Base-by-base conservation (phyloP, 2,329 filamentous ascomycete species). In the Polytolypa hystricis region DNA sequence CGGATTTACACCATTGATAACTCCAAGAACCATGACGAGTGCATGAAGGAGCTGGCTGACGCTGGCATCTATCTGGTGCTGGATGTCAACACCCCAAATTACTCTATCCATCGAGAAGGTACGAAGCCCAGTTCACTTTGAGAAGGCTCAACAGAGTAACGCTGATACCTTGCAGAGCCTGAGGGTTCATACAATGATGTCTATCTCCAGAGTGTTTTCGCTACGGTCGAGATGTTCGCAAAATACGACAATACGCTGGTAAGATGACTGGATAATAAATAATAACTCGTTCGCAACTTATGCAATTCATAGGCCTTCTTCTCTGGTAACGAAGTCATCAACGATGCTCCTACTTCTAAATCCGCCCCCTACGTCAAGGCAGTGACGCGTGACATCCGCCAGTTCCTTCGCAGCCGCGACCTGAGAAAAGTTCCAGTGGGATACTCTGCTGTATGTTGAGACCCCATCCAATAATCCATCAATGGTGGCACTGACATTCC, bases 1-100 rank as follows among this genome's bases (percentile, higher is more conserved):
- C 86, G 87, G 61, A 82, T 94, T 43, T 95, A 94, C 72, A 85
- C 81, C 11, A 79, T 93, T 48, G 87, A 95, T 69, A 94, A 94
- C 72, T 79, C 78, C 34, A 66, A 70, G 49, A 64, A 80, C 60
- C 87, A 95, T 65, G 79, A 87, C 51, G 72, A 77, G 44, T 95
- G 87, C 70, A 95, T 95, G 87, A 67, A 71, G 42, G 70, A 73
- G 30, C 71, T 94, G 42, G 79, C 77, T 35, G 81, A 82, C 52
- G 86, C 84, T 44, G 84, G 84, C 51, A 94, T 94, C 69, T 94
- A 94, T 69, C 74, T 93, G 36, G 84, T 93, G 25, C 70, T 93
- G 35, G 86, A 94, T 53, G 82, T 91, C 69, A 93, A 93, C 75
- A 89, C 73, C n/a, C 84, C 84, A 47, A 70, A 77, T 47, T 93